Evolutionary conservation across 495 filamentous ascomycete genomes (phyloP).

Genomic region (Xylaria curta): DNA sequence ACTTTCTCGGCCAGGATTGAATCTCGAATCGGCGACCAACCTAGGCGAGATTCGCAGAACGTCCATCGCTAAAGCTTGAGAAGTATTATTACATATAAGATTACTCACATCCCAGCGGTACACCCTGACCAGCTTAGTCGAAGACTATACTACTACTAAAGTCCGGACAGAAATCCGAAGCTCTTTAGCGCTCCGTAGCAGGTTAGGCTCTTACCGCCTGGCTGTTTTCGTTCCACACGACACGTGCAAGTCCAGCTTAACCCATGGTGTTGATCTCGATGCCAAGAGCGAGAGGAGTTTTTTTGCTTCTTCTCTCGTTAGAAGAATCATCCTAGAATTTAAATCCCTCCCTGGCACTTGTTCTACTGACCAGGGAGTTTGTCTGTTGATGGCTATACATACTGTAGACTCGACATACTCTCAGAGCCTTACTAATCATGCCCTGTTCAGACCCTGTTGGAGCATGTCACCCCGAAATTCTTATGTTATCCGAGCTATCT

Average conservation of each 20-base stretch:
- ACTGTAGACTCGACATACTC: neutral
- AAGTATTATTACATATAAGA: neutral
- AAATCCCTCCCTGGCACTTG: neutral
- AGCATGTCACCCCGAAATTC: neutral
- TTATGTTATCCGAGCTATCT: neutral
- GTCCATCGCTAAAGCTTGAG: neutral
- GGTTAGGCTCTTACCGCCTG: conserved; percentile 17
- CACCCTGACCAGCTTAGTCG: neutral
- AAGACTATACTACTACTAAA: conserved; percentile 4
- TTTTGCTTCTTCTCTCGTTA: conserved; percentile 4
- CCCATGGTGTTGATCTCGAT: conserved; percentile 22
- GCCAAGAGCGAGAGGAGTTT: neutral
- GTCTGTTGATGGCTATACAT: neutral
- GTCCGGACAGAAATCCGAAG: neutral
- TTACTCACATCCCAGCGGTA: neutral
- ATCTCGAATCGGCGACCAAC: no score
- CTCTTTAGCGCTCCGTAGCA: conserved; percentile 18
- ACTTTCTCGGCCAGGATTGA: neutral
- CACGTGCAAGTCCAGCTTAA: conserved; percentile 25
- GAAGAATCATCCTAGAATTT: neutral
- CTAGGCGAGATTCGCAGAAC: no score
- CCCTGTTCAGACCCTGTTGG: no score
- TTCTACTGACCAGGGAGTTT: neutral
- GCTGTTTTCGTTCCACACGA: conserved; percentile 6
- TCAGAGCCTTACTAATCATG: no score